Evolutionary conservation across 768 basidiomycete genomes (phyloP).

Genomic region (Cubamyces lactineus): DNA sequence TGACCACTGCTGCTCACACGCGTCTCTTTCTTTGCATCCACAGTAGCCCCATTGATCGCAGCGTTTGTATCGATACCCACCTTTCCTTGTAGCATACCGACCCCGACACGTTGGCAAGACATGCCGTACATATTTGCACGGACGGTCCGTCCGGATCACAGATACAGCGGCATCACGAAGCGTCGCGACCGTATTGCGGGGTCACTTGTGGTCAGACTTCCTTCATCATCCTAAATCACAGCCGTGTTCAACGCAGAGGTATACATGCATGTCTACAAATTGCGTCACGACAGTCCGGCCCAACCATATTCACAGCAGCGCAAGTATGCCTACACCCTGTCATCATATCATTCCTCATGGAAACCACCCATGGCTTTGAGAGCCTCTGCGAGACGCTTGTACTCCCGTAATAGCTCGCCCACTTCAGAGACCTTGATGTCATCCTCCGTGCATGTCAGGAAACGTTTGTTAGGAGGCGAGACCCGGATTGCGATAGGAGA

Average conservation of each 20-base stretch:
- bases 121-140: too few species aligned
- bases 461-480: constrained; percentile 67
- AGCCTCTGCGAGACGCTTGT: constrained; percentile 74
- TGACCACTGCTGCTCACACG: background rate
- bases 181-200: too few species aligned
- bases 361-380: constrained; percentile 65
- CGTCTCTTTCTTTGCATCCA: background rate
- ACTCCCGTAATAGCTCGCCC: constrained; percentile 77
- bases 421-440: constrained; percentile 86
- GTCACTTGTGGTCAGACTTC: too few species aligned
- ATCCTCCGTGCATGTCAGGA: constrained; percentile 70
- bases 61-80: background rate
- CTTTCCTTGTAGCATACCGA: background rate
- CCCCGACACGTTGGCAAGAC: background rate
- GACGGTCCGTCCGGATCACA: too few species aligned
- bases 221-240: background rate
- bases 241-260: background rate
- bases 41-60: background rate
- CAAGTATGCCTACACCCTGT: background rate
- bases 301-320: background rate
- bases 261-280: constrained; percentile 4
- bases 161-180: too few species aligned
- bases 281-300: background rate
- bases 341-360: constrained; percentile 31
- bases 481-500: constrained; percentile 48